Evolutionary conservation across 192 early-diverging fungal species (phyloP).

Genomic region (Mortierella alpina): DNA sequence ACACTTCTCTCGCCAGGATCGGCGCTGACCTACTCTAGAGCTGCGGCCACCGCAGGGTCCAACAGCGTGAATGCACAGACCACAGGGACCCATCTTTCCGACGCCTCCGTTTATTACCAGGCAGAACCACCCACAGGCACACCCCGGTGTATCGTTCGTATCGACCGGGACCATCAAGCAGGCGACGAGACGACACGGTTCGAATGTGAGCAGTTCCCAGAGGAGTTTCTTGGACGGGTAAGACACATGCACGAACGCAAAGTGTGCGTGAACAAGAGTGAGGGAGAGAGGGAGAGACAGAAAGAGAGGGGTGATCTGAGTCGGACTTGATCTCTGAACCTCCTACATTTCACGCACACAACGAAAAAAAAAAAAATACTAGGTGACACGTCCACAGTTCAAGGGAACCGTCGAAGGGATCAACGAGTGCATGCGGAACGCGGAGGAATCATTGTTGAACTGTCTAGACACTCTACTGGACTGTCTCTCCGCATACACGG

Average conservation of each 20-base stretch:
- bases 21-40: background rate
- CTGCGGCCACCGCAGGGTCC: background rate
- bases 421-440: conserved; percentile 37
- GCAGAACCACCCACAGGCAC: conserved; percentile 25
- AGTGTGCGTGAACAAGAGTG: background rate
- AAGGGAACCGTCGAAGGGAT: conserved; percentile 35
- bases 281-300: background rate
- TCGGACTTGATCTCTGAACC: too few species aligned
- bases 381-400: conserved; percentile 39
- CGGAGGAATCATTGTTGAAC: conserved; percentile 36
- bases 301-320: background rate
- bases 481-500: conserved; percentile 47
- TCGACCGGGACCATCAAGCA: conserved; percentile 36
- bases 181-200: conserved; percentile 41
- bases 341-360: too few species aligned
- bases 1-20: conserved; percentile 12
- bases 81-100: background rate
- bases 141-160: conserved; percentile 31
- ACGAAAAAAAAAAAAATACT: background rate
- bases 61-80: conserved; percentile 1
- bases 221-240: conserved; percentile 48
- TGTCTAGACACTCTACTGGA: conserved; percentile 48
- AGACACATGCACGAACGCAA: background rate
- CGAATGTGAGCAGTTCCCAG: conserved; percentile 39
- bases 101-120: background rate